Evolutionary conservation across 305 asterid species (phyloP), one percentile per base, ranked within the genome.

Genomic region (Euphrasia arctica): DNA sequence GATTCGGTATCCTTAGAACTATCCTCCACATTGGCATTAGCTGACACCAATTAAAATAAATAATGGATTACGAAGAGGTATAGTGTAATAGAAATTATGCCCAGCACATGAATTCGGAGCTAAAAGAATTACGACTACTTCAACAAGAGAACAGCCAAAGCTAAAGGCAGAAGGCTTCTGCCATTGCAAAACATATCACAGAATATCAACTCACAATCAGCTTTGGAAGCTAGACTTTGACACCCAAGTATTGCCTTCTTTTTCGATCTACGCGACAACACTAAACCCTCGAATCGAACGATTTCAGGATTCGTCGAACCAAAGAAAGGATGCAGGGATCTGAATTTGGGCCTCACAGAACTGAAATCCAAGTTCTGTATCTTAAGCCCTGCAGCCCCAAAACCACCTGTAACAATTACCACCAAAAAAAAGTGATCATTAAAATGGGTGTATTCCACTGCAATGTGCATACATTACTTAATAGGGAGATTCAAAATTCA

Each of bases 311-410:
- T 62, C 66, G 65, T 80, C 25, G 70, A 62, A 56, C 82, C 77
- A 63, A 67, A 75, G 50, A 74, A 68, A 36, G 77, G 72, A 56
- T 70, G 83, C 59, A 69, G 66, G 51, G 69, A 25, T 62, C 72
- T 73, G 70, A 78, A 81, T 70, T 79, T 80, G 69, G 86, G 80
- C 62, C 82, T 78, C 45, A 54, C 70, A 65, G 64, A 72, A 71
- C 79, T 78, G 59, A 83, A 75, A 66, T 78, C 78, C 80, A 77
- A 70, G 55, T 65, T 82, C 54, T 73, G 76, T 29, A 82, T 65
- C 74, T 80, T 83, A 47, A 85, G 64, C 59, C 90, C 76, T 60
- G 91, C 76, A 77, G 82, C 77, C 80, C 94, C 89, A 69, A 83
- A 75, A 70, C 95, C 77, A 61, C 85, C 96, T 81, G 80, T 69